Evolutionary conservation across 345 rosid genomes (phyloP), one percentile per base, ranked within the genome.

Genomic region (Excoecaria agallocha): DNA sequence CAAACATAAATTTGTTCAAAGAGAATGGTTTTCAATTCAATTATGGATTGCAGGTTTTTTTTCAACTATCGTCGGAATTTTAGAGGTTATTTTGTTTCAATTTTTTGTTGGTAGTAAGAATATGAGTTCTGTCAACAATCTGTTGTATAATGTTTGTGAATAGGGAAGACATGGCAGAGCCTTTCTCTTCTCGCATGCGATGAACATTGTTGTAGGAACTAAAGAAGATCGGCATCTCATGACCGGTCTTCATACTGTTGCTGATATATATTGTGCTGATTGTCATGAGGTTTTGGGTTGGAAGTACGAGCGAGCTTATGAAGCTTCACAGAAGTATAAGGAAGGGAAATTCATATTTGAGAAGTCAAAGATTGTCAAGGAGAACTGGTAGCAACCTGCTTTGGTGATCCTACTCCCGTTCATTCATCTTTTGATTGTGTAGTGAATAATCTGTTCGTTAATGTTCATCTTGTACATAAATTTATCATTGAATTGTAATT

Each of bases 211-310:
- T 41, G 55, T 72, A 35, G 80, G 80, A 35, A 60, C 69, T 16
- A 77, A 66, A 72, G 76, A 77, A 68, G 80, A 77, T 51, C 46
- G 80, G 74, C 55, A 70, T 72, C 76, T 77, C 15, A 6, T 58
- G 48, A 72, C 80, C 38, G 80, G 80, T 59, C 73, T 77, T 13
- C 80, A 77, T 57, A 77, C 80, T 12, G 80, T 77, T 49, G 80
- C 76, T 51, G 80, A 77, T 66, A 35, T 77, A 39, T 66, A 51
- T 25, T 77, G 80, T 52, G 67, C 62, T 0, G 80, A 77, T 68
- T 77, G 80, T 51, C 49, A 71, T 16, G 60, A 77, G 72, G 68
- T 77, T 35, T 20, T 77, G 68, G 80, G 80, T 12, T 77, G 80
- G 80, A 77, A 77, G 56, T 77, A 77, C 35, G 76, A 77, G 43